Percentiles rank a stretch among this genome's conserved stretches.
Evolutionary conservation across 345 rosid species (phyloP).

Genomic region (Xanthoceras sorbifolium): DNA sequence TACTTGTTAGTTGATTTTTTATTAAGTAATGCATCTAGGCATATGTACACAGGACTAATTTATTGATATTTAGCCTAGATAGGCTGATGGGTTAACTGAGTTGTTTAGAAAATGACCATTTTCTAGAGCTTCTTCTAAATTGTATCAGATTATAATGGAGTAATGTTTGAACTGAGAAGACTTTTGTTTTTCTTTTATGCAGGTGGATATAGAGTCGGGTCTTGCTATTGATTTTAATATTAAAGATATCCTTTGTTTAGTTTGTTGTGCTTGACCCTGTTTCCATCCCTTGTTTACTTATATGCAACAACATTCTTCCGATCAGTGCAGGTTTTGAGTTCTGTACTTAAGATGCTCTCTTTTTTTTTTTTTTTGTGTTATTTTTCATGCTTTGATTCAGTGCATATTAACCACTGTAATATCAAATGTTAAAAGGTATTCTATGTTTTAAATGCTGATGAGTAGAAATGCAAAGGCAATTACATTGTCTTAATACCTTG

Average conservation of each 20-base stretch:
- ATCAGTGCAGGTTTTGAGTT: background rate
- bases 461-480: background rate
- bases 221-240: constrained; percentile 85
- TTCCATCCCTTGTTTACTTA: background rate
- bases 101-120: background rate
- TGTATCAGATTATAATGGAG: background rate
- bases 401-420: background rate
- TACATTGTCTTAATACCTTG: background rate
- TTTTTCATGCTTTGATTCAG: background rate
- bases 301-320: background rate
- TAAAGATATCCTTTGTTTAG: constrained; percentile 75
- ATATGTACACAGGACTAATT: background rate
- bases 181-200: constrained; percentile 40
- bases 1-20: background rate
- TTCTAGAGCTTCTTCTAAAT: background rate
- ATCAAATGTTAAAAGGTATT: background rate
- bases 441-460: background rate
- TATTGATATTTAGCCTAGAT: background rate
- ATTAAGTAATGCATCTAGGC: background rate
- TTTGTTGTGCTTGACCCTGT: background rate
- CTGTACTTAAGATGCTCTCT: background rate
- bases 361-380: background rate
- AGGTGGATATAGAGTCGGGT: constrained; percentile 72
- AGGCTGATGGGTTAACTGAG: background rate
- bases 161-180: constrained; percentile 18